Evolutionary conservation across 768 basidiomycete genomes (phyloP).

Genomic region (Leccinum fibrillosum): DNA sequence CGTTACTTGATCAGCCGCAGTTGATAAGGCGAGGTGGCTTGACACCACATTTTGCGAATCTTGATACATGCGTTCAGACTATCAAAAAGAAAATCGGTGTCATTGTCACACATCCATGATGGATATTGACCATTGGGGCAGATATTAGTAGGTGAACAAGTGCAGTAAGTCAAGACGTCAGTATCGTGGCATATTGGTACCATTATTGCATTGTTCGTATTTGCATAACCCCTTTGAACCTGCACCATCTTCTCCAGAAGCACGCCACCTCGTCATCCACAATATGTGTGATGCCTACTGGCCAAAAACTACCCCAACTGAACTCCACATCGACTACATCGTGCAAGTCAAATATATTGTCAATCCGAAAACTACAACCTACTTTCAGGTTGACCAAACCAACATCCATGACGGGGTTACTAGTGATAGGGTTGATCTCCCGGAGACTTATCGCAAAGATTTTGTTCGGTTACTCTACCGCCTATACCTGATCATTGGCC

Average conservation of each 20-base stretch:
- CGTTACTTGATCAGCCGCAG: neutral
- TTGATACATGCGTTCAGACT: conserved; percentile 21
- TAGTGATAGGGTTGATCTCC: neutral
- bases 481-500: neutral
- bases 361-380: neutral
- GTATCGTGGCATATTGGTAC: too few species aligned
- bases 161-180: neutral
- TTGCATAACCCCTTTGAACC: neutral
- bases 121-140: neutral
- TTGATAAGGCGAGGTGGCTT: neutral
- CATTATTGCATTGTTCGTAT: too few species aligned
- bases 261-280: neutral
- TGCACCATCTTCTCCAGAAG: neutral
- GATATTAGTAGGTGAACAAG: neutral
- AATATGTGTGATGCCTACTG: neutral
- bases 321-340: neutral
- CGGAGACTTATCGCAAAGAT: neutral
- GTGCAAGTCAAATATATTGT: neutral
- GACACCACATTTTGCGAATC: neutral
- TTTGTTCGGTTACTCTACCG: neutral
- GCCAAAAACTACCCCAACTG: neutral
- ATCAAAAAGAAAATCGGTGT: neutral
- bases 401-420: neutral
- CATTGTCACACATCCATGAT: neutral
- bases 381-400: neutral